Evolutionary conservation across 768 basidiomycete species (phyloP).

Genomic region (Clitopilus passeckerianus): DNA sequence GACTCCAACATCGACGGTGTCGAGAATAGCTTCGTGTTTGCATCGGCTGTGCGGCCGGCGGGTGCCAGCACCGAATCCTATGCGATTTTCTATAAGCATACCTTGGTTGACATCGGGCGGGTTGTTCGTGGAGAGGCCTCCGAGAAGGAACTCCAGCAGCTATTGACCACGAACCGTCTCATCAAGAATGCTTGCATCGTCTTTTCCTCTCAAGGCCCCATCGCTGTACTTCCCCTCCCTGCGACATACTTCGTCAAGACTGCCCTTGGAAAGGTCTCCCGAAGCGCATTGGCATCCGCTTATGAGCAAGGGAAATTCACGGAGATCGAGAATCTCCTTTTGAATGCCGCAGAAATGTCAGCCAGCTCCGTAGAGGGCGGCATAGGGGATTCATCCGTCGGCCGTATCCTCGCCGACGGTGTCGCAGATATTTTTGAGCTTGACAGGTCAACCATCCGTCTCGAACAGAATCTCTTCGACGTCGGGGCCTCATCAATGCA

Average conservation of each 20-base stretch:
- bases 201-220: neutral
- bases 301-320: slow-evolving; percentile 18
- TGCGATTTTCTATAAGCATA: neutral
- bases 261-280: neutral
- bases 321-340: slow-evolving; percentile 15
- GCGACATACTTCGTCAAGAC: neutral
- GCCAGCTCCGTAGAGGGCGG: neutral
- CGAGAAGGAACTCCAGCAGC: neutral
- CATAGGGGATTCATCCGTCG: neutral
- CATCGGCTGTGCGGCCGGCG: neutral
- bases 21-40: neutral
- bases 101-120: slow-evolving; percentile 1
- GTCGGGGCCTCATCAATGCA: slow-evolving; percentile 1
- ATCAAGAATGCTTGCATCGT: neutral
- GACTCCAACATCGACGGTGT: neutral
- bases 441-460: neutral
- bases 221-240: neutral
- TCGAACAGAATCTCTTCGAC: neutral
- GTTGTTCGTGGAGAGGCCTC: neutral
- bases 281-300: neutral
- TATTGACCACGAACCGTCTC: neutral
- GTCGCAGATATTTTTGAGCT: neutral
- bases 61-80: neutral
- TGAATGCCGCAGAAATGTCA: neutral
- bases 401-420: neutral